phyloP scores from a whole-genome alignment of 2,329 filamentous ascomycete species.

The Curvularia sp. region DNA sequence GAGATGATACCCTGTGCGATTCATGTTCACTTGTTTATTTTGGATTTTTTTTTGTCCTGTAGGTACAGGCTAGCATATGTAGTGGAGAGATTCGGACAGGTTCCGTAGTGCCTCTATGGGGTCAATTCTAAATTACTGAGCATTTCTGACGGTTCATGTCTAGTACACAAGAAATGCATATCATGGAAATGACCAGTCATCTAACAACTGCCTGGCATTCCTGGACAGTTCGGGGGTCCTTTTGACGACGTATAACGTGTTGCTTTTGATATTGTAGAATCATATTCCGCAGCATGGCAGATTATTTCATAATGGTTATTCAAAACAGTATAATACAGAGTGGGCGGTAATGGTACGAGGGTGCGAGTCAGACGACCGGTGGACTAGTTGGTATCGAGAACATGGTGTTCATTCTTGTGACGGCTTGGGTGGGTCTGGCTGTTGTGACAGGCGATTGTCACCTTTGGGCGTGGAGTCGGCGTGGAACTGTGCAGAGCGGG shows the following conservation, averaged over 20 bases:
- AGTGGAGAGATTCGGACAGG: not conserved
- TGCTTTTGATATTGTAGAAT: not conserved
- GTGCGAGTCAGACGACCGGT: not conserved
- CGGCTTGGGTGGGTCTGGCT: slow-evolving; percentile 22
- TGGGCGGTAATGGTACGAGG: not conserved
- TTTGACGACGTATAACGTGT: not conserved
- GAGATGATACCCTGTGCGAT: slow-evolving; percentile 2
- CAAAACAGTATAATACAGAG: slow-evolving; percentile 2
- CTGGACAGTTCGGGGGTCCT: not conserved
- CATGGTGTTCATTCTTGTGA: slow-evolving; percentile 19
- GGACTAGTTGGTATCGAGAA: not conserved
- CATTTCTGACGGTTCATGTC: not conserved
- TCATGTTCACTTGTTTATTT: not conserved
- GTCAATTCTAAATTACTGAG: not conserved
- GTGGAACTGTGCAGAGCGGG: slow-evolving; percentile 46
- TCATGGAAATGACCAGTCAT: not conserved
- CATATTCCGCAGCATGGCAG: not conserved
- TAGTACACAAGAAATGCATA: not conserved
- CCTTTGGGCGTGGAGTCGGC: slow-evolving; percentile 38
- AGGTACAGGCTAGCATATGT: not conserved
- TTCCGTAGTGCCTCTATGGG: not conserved
- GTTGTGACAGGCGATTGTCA: slow-evolving; percentile 33
- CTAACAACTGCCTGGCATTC: not conserved
- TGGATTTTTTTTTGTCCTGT: not conserved
- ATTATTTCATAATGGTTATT: not conserved